Base-by-base conservation (phyloP, 176 grass and related monocot species). In the Zoysia japonica region DNA sequence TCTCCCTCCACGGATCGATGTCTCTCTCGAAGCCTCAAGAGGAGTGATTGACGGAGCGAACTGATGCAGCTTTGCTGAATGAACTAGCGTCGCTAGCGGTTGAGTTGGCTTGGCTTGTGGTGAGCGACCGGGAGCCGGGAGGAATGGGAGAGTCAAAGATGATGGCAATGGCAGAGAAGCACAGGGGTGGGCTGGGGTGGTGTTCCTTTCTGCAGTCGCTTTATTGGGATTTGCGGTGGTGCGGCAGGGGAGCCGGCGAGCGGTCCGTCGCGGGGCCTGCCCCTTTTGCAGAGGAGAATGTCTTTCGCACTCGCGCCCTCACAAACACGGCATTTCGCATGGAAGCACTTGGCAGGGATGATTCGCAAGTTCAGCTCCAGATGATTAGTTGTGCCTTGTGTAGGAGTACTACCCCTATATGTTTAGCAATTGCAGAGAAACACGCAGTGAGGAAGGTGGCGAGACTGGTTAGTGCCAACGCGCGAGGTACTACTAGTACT, bases 101-200 rank as follows among this genome's bases (percentile, higher is more conserved):
- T 28, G 28, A 28, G 28, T 28, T 28, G 28, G 28, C 28, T 28
- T 28, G 5, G 51, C 51, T n/a, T 20, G 57, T 6, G 6, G 5
- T n/a, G 14, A 5, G 20, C 64, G 77, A 81, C 82, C 42, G 67
- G 28, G 28, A 28, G 28, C 28, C 28, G 28, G 28, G 28, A 28
- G 67, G 75, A 13, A 45, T 6, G 44, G 15, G 44, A 69, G 19
- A 48, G 85, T 87, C 89, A 90, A 87, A 87, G 77, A 52, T 67
- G 88, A 63, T 28, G 28, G 28, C 63, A 45, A 65, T 68, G 65
- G 48, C 19, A 48, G 70, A 61, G 11, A 48, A 11, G 55, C n/a
- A 9, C 56, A 60, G 56, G 17, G 55, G 55, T 67, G 70, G 49
- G 62, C 14, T 2, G 15, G 57, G 13, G 13, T 5, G 53, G 53